phyloP scores from a whole-genome alignment of 2,329 filamentous ascomycete genomes.

The Colletotrichum lupini region DNA sequence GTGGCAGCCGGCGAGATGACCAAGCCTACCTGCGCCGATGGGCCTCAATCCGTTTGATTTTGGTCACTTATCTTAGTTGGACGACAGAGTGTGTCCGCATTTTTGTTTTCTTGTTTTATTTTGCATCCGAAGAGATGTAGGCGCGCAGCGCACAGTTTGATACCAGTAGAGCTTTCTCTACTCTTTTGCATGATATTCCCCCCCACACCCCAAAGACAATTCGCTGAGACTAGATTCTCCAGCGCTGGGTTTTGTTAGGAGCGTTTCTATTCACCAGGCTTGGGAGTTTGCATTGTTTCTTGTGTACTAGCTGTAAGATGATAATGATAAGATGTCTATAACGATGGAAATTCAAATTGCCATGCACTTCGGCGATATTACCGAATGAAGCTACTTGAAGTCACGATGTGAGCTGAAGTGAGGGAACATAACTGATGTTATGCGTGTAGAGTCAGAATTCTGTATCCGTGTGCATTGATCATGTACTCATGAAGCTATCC shows the following conservation, averaged over 20 bases:
- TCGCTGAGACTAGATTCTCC: neutral
- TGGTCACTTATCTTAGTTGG: neutral
- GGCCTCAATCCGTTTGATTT: neutral
- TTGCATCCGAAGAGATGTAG: constrained; percentile 10
- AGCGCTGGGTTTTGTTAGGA: neutral
- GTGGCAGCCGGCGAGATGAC: no score
- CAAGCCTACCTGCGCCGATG: neutral
- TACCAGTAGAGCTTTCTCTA: neutral
- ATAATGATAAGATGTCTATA: constrained; percentile 17
- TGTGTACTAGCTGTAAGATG: neutral
- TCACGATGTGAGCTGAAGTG: neutral
- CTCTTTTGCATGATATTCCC: neutral
- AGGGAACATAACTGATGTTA: neutral
- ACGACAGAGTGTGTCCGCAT: neutral
- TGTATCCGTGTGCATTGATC: neutral
- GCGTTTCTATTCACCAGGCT: neutral
- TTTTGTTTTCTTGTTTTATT: neutral
- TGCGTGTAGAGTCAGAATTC: no score
- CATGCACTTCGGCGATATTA: neutral
- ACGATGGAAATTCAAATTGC: neutral
- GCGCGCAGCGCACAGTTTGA: neutral
- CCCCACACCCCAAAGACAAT: neutral
- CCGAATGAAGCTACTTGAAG: neutral
- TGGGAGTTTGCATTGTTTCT: constrained; percentile 1
- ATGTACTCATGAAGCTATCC: neutral